Percentiles rank a stretch among this genome's conserved stretches.
These are phyloP conservation scores for Taiwanofungus camphoratus DNA, from an alignment of 1,284 basidiomycete species.

Conservation along the genomic window DNA sequence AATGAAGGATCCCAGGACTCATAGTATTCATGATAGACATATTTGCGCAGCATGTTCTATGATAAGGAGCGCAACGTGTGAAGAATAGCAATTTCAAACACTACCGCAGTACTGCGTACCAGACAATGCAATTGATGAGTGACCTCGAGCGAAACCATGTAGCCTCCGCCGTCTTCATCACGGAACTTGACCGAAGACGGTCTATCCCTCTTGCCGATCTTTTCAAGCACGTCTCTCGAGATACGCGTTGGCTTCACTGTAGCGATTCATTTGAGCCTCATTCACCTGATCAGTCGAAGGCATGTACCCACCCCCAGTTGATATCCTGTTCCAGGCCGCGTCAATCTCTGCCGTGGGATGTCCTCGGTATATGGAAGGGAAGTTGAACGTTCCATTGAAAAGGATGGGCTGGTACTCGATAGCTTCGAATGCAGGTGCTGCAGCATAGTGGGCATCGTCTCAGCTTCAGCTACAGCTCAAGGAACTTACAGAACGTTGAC, in stretches of 20 bases:
- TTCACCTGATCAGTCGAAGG: neutral
- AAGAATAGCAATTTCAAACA: neutral
- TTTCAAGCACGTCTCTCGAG: neutral
- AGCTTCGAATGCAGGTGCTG: neutral
- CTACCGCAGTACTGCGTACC: neutral
- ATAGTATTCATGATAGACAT: neutral
- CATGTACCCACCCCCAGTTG: neutral
- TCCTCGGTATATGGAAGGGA: neutral
- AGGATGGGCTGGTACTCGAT: neutral
- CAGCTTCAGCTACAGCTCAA: neutral
- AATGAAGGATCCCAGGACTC: no score
- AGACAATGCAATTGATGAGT: neutral
- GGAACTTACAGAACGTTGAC: neutral
- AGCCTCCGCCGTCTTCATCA: neutral
- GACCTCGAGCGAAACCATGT: neutral
- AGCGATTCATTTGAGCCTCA: neutral
- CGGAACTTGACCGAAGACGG: neutral
- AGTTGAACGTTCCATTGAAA: neutral
- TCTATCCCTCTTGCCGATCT: neutral
- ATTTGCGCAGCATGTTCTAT: neutral
- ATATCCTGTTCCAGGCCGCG: neutral
- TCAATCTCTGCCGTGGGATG: neutral
- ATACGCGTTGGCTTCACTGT: neutral
- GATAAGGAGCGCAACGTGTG: neutral
- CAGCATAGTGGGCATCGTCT: neutral